phyloP scores from a whole-genome alignment of 2,329 filamentous ascomycete genomes.

The Raffaelea arxii region DNA sequence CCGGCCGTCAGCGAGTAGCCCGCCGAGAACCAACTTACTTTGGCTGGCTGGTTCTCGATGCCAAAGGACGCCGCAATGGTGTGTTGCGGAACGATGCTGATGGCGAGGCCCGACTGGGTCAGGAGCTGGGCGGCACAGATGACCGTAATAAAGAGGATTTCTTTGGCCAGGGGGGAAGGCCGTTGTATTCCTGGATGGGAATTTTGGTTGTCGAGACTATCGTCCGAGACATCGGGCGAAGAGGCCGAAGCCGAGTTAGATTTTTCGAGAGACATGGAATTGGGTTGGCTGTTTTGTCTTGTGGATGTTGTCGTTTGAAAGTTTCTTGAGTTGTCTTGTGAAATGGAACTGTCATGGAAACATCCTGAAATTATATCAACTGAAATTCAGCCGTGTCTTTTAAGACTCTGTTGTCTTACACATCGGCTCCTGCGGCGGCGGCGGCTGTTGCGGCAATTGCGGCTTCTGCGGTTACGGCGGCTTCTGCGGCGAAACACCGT shows the following conservation, averaged over 20 bases:
- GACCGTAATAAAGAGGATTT: not conserved
- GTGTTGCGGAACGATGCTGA: not conserved
- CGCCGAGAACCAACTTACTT: not conserved
- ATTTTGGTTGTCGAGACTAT: no score
- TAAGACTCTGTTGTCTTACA: no score
- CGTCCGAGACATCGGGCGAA: no score
- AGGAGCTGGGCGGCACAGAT: not conserved
- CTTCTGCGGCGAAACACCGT: not conserved
- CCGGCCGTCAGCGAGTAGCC: slow-evolving; percentile 33
- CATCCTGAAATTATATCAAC: no score
- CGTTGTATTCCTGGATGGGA: not conserved
- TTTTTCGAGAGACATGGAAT: not conserved
- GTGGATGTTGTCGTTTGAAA: no score
- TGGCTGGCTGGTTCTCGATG: not conserved
- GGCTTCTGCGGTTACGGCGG: no score
- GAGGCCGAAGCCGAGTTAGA: not conserved
- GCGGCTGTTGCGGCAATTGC: not conserved
- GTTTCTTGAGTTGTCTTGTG: no score
- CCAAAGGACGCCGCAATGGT: not conserved
- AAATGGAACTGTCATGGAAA: not conserved
- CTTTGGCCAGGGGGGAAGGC: not conserved
- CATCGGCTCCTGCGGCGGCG: no score
- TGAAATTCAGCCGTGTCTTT: no score
- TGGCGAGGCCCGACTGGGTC: not conserved
- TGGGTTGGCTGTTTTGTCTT: no score